Conservation (phyloP, 2,329 filamentous ascomycete species). For the Pezicula radicicola region DNA sequence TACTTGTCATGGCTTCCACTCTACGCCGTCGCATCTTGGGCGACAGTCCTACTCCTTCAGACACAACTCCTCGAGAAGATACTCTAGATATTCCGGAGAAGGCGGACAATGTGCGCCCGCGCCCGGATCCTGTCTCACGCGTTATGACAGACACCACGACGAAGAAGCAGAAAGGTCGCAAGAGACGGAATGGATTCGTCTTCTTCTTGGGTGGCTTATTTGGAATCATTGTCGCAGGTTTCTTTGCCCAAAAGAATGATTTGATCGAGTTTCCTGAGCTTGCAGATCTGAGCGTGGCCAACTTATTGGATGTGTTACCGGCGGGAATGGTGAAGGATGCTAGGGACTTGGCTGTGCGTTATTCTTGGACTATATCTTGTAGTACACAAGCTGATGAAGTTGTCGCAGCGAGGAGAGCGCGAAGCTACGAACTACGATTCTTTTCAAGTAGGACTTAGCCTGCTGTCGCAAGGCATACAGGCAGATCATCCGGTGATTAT, state of each 20-base stretch:
- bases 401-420: constrained; percentile 70
- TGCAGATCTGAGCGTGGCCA: constrained; percentile 76
- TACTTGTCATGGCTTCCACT: constrained; percentile 10
- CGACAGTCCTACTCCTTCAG: constrained; percentile 1
- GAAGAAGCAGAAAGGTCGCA: constrained; percentile 48
- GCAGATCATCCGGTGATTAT: constrained; percentile 91
- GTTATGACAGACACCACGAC: constrained; percentile 27
- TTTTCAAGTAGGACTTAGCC: constrained; percentile 85
- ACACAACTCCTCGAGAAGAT: constrained; percentile 7
- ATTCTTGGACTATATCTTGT: constrained; percentile 11
- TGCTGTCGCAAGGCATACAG: constrained; percentile 73
- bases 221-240: constrained; percentile 81
- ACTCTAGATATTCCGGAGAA: constrained; percentile 18
- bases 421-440: constrained; percentile 90
- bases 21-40: constrained; percentile 22
- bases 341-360: constrained; percentile 73
- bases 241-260: constrained; percentile 87
- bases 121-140: constrained; percentile 47
- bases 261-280: constrained; percentile 76
- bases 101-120: constrained; percentile 42
- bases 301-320: constrained; percentile 81
- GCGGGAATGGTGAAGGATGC: constrained; percentile 83
- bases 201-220: constrained; percentile 89
- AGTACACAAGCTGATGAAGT: constrained; percentile 8
- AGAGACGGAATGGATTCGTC: constrained; percentile 75